Evolutionary conservation across 306 rosid genomes (phyloP).

Genomic region (Vigna reflexopilosa): DNA sequence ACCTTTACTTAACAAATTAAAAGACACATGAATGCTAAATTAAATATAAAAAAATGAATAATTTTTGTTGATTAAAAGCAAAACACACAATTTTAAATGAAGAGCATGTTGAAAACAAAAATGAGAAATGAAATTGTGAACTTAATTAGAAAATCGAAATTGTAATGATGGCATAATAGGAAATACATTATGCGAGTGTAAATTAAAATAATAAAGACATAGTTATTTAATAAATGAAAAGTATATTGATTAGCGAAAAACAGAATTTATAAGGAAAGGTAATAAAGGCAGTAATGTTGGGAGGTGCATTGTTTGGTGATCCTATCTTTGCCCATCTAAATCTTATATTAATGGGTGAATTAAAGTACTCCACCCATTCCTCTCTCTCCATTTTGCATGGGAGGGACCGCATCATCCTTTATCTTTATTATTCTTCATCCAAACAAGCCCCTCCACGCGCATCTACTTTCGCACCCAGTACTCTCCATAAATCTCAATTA

Average conservation of each 20-base stretch:
- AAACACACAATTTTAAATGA: background rate
- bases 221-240: background rate
- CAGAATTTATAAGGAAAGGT: background rate
- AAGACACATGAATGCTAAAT: background rate
- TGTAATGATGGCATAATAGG: background rate
- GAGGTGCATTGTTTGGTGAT: conserved; percentile 51
- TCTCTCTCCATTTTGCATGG: conserved; percentile 44
- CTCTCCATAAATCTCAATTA: background rate
- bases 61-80: background rate
- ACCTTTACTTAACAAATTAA: background rate
- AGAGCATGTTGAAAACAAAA: background rate
- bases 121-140: background rate
- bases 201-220: background rate
- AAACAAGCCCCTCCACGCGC: conserved; percentile 57
- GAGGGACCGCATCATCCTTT: conserved; percentile 50
- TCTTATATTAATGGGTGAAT: conserved; percentile 61
- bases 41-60: background rate
- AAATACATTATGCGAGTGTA: background rate
- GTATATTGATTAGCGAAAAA: background rate
- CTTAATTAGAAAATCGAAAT: too few species aligned
- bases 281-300: background rate
- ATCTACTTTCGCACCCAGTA: background rate
- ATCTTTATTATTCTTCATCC: conserved; percentile 24
- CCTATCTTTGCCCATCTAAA: conserved; percentile 68
- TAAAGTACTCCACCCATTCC: conserved; percentile 68